Conservation (phyloP, 2,329 filamentous ascomycete species). For the Colletotrichum tamarilloi region DNA sequence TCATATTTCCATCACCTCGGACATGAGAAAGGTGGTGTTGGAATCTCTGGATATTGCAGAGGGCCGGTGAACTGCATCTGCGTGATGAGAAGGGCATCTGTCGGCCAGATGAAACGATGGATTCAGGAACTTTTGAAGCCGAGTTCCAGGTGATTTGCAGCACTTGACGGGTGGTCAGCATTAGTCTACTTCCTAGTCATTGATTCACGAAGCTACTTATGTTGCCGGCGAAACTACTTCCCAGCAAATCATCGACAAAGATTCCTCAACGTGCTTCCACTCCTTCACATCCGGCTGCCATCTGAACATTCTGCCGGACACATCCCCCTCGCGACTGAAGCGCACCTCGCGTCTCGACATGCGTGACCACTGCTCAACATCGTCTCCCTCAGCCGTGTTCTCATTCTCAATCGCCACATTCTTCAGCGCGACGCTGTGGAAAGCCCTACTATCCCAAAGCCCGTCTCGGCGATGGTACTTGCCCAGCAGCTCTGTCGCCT, state of each 20-base stretch:
- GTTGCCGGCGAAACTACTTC: too few species aligned
- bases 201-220: too few species aligned
- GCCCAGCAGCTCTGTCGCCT: constrained; percentile 53
- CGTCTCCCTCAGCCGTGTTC: too few species aligned
- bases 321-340: constrained; percentile 45
- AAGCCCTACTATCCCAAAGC: constrained; percentile 54
- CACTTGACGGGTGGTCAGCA: too few species aligned
- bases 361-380: constrained; percentile 35
- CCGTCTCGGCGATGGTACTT: constrained; percentile 56
- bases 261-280: not conserved
- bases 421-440: constrained; percentile 51
- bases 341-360: constrained; percentile 50
- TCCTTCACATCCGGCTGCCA: not conserved
- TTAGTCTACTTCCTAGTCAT: too few species aligned
- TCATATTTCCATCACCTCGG: not conserved
- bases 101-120: too few species aligned
- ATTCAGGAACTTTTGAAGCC: too few species aligned
- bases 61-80: too few species aligned
- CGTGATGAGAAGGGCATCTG: too few species aligned
- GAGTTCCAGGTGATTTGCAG: too few species aligned
- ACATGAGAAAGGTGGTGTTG: not conserved
- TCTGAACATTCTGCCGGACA: not conserved
- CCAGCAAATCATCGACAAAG: not conserved
- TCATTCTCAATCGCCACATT: constrained; percentile 51
- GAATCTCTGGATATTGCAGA: too few species aligned